Evolutionary conservation across 352 stramenopile species (phyloP).

Genomic region (Phytophthora idaei): DNA sequence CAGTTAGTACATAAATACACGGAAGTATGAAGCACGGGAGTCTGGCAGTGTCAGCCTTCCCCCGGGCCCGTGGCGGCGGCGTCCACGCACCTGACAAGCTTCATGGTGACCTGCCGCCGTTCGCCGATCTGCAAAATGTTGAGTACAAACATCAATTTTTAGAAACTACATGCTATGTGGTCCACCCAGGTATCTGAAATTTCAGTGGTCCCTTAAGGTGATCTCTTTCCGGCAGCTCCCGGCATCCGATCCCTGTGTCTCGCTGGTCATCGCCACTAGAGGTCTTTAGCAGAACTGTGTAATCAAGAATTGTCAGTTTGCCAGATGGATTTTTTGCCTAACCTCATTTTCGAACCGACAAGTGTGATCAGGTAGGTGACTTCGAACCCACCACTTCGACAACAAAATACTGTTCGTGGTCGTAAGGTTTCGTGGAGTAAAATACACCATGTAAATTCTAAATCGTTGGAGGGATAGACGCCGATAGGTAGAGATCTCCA

Average conservation of each 20-base stretch:
- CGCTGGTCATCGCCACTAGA: too few relatives aligned
- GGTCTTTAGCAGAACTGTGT: constrained; percentile 7
- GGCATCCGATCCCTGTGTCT: too few relatives aligned
- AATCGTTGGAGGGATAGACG: too few relatives aligned
- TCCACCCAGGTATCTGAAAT: too few relatives aligned
- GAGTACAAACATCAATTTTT: not conserved
- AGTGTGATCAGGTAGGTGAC: constrained; percentile 4
- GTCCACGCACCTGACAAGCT: constrained; percentile 48
- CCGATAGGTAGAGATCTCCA: too few relatives aligned
- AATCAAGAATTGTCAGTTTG: not conserved
- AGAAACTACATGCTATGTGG: too few relatives aligned
- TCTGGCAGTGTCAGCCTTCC: not conserved
- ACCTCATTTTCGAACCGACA: not conserved
- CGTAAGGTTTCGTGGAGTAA: too few relatives aligned
- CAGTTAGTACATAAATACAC: not conserved
- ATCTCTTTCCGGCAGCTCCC: too few relatives aligned
- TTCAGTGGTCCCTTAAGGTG: too few relatives aligned
- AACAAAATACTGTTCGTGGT: too few relatives aligned
- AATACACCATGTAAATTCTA: too few relatives aligned
- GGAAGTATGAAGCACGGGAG: not conserved
- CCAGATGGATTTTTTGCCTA: not conserved
- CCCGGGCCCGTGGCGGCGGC: not conserved
- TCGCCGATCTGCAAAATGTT: constrained; percentile 1
- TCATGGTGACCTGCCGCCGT: constrained; percentile 34
- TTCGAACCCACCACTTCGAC: not conserved